Evolutionary conservation across 331 rosid species (phyloP).

Genomic region (Stylosanthes scabra): DNA sequence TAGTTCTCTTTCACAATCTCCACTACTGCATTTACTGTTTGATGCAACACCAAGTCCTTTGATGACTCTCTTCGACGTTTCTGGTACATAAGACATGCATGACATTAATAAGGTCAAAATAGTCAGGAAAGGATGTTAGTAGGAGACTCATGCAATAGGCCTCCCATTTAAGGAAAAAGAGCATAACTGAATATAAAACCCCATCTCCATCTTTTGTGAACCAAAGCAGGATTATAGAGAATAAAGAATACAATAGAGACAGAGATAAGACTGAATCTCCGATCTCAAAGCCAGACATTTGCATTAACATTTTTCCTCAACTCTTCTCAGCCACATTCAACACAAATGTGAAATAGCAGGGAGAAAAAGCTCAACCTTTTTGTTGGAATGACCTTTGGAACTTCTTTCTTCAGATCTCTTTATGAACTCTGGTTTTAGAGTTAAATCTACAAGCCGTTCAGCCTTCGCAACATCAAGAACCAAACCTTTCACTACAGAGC

Average conservation of each 20-base stretch:
- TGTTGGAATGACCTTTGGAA: slow-evolving; percentile 51
- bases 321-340: neutral
- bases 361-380: slow-evolving; percentile 62
- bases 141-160: neutral
- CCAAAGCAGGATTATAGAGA: neutral
- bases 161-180: slow-evolving; percentile 27
- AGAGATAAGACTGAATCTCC: neutral
- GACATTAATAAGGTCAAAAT: slow-evolving; percentile 27
- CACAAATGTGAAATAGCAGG: slow-evolving; percentile 16
- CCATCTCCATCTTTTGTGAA: neutral
- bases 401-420: slow-evolving; percentile 51
- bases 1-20: slow-evolving; percentile 91
- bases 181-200: neutral
- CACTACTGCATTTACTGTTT: slow-evolving; percentile 76
- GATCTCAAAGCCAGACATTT: slow-evolving; percentile 9
- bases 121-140: slow-evolving; percentile 28
- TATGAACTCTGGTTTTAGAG: slow-evolving; percentile 70
- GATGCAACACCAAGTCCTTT: slow-evolving; percentile 63
- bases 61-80: slow-evolving; percentile 77
- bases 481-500: slow-evolving; percentile 71
- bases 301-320: neutral
- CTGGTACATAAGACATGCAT: slow-evolving; percentile 50
- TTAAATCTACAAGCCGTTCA: slow-evolving; percentile 80
- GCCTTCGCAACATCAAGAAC: slow-evolving; percentile 86
- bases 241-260: neutral